Evolutionary conservation across 345 rosid genomes (phyloP), one percentile per base, ranked within the genome.

Genomic region (Lepidium didymum): DNA sequence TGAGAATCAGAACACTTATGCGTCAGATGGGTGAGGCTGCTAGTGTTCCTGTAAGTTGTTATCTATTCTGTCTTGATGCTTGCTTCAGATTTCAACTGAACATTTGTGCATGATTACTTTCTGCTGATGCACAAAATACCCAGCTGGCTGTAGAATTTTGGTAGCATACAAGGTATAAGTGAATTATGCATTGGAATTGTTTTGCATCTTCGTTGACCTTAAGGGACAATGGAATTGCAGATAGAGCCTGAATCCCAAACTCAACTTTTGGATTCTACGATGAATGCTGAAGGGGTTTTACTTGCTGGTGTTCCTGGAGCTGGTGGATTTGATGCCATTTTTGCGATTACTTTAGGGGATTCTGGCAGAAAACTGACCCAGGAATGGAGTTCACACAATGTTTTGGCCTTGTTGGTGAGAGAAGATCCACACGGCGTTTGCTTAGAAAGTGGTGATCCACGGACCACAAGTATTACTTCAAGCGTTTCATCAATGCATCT

Each of bases 231-330:
- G 44, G 38, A 77, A 81, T 78, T 81, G 80, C 91, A 91, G 97
- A 91, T 86, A 61, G 97, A 91, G 77, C 97, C 97, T 15, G 88
- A 86, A 73, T 73, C 96, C 19, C 96, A 87, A 74, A 83, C 91
- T 63, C 76, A 51, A 71, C 96, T 91, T 62, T 40, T 94, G 79
- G 85, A 89, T 77, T 83, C 90, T 59, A 89, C 99, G 2, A 86
- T 91, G 87, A 71, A 80, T 19, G 69, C 85, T 78, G 96, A 89
- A 78, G 97, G 97, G 70, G 96, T 94, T 81, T 47, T 91, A 69
- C 77, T 89, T 68, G 97, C 86, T 38, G 96, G 96, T 52, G 96
- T 94, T 73, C 97, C 99, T 42, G 99, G 97, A 68, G 97, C 96
- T 29, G 99, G 99, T 56, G 99, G 97, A 14, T 94, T 89, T 62